Conservation (phyloP, 2,329 filamentous ascomycete genomes). For the Fusarium bulbicola region DNA sequence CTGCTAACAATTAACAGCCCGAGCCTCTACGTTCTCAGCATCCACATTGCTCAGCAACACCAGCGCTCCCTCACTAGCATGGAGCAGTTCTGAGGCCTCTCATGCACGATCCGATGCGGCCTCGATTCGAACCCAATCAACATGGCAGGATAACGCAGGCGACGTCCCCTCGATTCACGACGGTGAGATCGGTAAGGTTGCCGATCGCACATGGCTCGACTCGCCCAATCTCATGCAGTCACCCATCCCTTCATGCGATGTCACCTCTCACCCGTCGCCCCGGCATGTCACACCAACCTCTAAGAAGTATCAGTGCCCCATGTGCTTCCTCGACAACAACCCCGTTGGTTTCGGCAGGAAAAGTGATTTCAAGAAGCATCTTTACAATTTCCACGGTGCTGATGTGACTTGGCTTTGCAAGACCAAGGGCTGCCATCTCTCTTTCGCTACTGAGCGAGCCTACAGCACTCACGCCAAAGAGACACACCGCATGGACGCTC, state of each 20-base stretch:
- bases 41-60: slow-evolving; percentile 52
- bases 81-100: slow-evolving; percentile 54
- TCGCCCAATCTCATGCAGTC: slow-evolving; percentile 51
- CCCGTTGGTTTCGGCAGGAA: slow-evolving; percentile 57
- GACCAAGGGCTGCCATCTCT: slow-evolving; percentile 52
- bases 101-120: slow-evolving; percentile 51
- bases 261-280: slow-evolving; percentile 50
- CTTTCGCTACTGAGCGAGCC: slow-evolving; percentile 56
- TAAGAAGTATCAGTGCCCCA: slow-evolving; percentile 56
- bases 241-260: slow-evolving; percentile 45
- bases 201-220: slow-evolving; percentile 52
- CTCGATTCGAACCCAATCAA: slow-evolving; percentile 52
- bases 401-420: slow-evolving; percentile 56
- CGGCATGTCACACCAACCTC: slow-evolving; percentile 50
- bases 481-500: slow-evolving; percentile 53
- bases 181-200: slow-evolving; percentile 46
- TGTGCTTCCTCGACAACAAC: slow-evolving; percentile 57
- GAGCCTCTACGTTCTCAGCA: slow-evolving; percentile 52
- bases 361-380: slow-evolving; percentile 59
- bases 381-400: slow-evolving; percentile 58
- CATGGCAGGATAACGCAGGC: slow-evolving; percentile 48
- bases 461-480: slow-evolving; percentile 57
- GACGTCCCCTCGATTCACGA: slow-evolving; percentile 49
- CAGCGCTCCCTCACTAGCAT: slow-evolving; percentile 53
- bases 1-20: slow-evolving; percentile 45